phyloP scores from a whole-genome alignment of 108 stramenopile species.

The Aurantiochytrium sp. region DNA sequence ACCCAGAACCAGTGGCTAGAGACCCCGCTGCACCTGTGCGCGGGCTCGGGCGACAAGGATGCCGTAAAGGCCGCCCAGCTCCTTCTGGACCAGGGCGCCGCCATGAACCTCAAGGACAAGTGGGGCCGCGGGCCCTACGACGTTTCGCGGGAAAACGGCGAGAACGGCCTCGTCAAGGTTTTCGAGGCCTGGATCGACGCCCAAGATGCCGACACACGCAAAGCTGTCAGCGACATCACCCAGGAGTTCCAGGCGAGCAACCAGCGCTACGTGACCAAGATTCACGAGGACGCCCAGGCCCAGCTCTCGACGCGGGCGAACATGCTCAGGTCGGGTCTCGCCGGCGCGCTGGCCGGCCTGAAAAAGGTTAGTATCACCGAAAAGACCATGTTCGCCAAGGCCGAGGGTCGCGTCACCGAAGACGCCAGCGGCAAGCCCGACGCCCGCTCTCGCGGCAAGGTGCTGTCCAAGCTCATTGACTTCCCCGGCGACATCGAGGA shows the following conservation, averaged over 20 bases:
- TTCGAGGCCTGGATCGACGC: slow-evolving; percentile 1
- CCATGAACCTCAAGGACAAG: background rate
- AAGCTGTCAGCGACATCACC: background rate
- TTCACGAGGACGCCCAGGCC: background rate
- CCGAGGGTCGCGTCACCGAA: background rate
- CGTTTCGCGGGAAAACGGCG: slow-evolving; percentile 30
- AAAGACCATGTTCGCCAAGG: slow-evolving; percentile 34
- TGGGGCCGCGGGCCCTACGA: slow-evolving; percentile 11
- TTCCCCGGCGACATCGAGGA: slow-evolving; percentile 42
- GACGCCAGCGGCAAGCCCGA: background rate
- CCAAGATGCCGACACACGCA: background rate
- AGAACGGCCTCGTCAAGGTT: slow-evolving; percentile 30
- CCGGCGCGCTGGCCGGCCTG: background rate
- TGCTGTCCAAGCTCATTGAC: slow-evolving; percentile 43
- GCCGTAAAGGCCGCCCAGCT: background rate
- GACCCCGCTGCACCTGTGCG: slow-evolving; percentile 37
- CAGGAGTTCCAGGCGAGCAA: background rate
- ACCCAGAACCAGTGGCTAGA: slow-evolving; percentile 33
- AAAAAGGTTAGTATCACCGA: slow-evolving; percentile 12
- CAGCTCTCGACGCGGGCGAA: background rate
- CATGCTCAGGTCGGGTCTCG: slow-evolving; percentile 30
- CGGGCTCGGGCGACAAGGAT: slow-evolving; percentile 34
- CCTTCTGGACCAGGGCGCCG: slow-evolving; percentile 25
- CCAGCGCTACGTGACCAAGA: background rate
- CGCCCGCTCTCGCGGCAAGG: background rate